phyloP scores from a whole-genome alignment of 257 asterid species.

The Gynochthodes officinalis region DNA sequence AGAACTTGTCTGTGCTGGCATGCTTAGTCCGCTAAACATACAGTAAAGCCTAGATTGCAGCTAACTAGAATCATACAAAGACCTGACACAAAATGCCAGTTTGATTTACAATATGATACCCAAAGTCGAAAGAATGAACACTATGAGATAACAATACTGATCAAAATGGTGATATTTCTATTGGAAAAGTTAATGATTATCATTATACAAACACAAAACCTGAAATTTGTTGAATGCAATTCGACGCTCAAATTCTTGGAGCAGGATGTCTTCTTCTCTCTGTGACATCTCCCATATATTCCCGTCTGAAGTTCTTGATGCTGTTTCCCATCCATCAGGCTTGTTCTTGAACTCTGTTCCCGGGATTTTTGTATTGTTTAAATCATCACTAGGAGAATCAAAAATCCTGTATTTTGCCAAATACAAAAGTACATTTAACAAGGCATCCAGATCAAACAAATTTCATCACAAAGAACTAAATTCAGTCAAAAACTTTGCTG shows the following conservation, averaged over 20 bases:
- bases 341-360: conserved; percentile 64
- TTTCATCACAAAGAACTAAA: neutral
- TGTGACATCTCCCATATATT: conserved; percentile 92
- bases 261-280: conserved; percentile 89
- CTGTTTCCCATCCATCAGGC: conserved; percentile 96
- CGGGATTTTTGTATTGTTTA: conserved; percentile 36
- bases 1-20: no score
- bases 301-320: conserved; percentile 60
- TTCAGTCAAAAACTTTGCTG: neutral
- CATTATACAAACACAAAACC: conserved; percentile 34
- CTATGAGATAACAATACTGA: neutral
- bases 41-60: neutral
- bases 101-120: neutral
- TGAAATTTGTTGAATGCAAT: conserved; percentile 89
- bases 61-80: no score
- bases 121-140: neutral
- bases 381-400: conserved; percentile 58
- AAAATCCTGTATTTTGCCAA: conserved; percentile 58
- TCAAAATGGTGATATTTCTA: neutral
- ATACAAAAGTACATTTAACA: neutral
- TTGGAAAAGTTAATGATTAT: neutral
- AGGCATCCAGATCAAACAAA: neutral
- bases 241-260: conserved; percentile 95
- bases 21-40: neutral
- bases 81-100: neutral